Conservation (phyloP, 2,329 filamentous ascomycete genomes). For the Alternaria hordeiaustralica region DNA sequence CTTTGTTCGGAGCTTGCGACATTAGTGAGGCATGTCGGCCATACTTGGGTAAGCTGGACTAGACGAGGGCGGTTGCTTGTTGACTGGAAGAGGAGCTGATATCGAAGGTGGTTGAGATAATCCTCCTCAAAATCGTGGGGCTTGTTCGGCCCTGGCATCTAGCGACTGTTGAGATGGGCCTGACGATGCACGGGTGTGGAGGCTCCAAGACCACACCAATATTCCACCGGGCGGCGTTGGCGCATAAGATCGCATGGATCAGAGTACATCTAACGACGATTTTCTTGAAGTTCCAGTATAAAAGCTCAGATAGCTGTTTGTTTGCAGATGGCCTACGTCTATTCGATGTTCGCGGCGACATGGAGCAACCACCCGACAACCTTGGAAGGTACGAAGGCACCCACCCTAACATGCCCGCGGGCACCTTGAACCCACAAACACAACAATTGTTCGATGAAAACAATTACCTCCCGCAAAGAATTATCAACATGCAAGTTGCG, state of each 20-base stretch:
- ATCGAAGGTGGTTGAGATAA: not conserved
- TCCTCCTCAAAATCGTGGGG: not conserved
- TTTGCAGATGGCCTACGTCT: not conserved
- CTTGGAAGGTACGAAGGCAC: not conserved
- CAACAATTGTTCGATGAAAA: not conserved
- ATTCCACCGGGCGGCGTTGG: not conserved
- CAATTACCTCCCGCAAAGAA: not conserved
- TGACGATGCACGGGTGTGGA: not conserved
- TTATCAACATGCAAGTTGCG: not conserved
- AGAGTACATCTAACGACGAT: not conserved
- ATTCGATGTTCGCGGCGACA: not conserved
- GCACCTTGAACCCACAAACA: not conserved
- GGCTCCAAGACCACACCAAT: not conserved
- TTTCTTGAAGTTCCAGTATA: no score
- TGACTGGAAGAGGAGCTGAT: not conserved
- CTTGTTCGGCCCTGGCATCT: not conserved
- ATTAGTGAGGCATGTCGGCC: not conserved
- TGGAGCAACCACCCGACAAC: not conserved
- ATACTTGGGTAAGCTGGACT: not conserved
- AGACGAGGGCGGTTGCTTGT: not conserved
- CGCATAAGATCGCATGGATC: not conserved
- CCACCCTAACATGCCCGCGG: not conserved
- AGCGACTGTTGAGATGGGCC: not conserved
- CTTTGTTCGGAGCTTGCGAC: not conserved
- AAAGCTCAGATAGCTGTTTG: no score